Conservation (phyloP, 352 stramenopile species). For the Thalassiosira allenii region DNA sequence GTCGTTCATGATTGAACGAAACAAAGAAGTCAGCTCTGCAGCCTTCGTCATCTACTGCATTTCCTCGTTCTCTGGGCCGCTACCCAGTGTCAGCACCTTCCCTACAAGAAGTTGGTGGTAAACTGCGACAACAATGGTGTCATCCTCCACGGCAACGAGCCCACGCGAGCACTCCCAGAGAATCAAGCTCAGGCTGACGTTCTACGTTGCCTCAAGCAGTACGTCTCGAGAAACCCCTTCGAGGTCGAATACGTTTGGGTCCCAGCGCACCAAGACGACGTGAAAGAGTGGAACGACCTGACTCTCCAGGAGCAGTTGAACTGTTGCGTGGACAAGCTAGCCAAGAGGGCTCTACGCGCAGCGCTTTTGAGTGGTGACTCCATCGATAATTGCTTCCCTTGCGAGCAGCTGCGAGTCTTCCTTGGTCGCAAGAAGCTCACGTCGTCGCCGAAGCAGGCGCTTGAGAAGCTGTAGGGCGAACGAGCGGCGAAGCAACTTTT, state of each 20-base stretch:
- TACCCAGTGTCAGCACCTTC: no score
- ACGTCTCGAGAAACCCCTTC: neutral
- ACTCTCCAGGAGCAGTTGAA: conserved; percentile 22
- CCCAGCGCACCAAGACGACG: conserved; percentile 22
- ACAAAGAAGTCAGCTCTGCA: conserved; percentile 1
- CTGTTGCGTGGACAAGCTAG: conserved; percentile 6
- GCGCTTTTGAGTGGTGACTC: neutral
- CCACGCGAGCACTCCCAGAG: conserved; percentile 1
- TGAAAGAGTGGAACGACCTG: neutral
- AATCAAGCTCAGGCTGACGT: conserved; percentile 35
- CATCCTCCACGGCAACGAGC: conserved; percentile 24
- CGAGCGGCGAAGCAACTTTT: no score
- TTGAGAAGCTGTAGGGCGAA: no score
- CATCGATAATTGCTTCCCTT: no score
- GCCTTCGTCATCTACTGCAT: conserved; percentile 24
- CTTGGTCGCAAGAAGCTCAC: no score
- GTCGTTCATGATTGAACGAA: conserved; percentile 28
- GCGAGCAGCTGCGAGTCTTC: no score
- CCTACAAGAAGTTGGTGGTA: no score
- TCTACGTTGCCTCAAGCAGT: conserved; percentile 1
- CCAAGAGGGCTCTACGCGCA: conserved; percentile 5
- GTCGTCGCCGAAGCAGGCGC: no score
- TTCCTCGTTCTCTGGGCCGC: no score
- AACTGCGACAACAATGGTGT: conserved; percentile 47
- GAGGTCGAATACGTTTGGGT: conserved; percentile 1